Evolutionary conservation across 2,329 filamentous ascomycete genomes (phyloP).

Genomic region (Apiospora marii): DNA sequence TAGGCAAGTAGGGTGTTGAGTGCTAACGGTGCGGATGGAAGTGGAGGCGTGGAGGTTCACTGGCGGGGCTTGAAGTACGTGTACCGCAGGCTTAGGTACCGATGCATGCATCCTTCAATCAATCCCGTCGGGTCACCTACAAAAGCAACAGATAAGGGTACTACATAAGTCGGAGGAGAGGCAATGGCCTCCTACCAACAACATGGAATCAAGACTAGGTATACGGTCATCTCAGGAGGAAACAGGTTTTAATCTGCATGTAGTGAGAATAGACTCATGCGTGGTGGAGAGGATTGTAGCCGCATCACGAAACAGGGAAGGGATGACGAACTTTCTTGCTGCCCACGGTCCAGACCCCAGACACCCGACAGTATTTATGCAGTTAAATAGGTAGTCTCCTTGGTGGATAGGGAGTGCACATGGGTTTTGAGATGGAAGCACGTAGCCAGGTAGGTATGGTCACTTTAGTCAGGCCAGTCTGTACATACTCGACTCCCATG

Average conservation of each 20-base stretch:
- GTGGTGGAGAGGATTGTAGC: constrained; percentile 14
- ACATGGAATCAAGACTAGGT: background rate
- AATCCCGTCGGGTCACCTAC: background rate
- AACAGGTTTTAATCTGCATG: constrained; percentile 9
- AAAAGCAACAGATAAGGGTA: background rate
- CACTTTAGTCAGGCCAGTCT: no score
- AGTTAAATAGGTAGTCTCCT: background rate
- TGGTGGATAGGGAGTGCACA: no score
- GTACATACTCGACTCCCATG: background rate
- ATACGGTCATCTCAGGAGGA: background rate
- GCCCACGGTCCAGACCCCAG: constrained; percentile 9
- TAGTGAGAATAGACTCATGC: constrained; percentile 18
- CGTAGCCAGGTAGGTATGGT: background rate
- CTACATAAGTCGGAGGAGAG: background rate
- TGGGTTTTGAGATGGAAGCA: background rate
- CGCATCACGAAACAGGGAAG: constrained; percentile 19
- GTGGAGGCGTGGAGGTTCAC: constrained; percentile 6
- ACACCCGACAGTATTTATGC: background rate
- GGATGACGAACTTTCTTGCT: background rate
- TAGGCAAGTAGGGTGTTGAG: background rate
- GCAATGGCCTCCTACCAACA: background rate
- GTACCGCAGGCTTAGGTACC: constrained; percentile 21
- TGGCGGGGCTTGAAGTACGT: background rate
- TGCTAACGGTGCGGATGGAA: constrained; percentile 19
- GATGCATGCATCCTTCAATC: background rate